phyloP scores from a whole-genome alignment of 768 basidiomycete species.

The Suillus americanus region DNA sequence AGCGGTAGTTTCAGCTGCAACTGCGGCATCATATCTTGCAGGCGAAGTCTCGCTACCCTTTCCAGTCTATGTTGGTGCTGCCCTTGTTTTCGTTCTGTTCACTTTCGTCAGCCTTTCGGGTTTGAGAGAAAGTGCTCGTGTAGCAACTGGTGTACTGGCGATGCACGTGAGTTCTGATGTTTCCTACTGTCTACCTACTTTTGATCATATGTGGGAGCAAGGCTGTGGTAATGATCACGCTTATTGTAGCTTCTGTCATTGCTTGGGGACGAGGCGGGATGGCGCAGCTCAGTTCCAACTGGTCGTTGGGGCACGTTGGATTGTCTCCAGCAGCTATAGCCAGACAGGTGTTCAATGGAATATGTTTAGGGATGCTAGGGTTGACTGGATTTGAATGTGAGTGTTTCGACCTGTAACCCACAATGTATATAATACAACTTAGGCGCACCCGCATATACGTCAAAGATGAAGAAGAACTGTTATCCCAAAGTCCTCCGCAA shows the following conservation, averaged over 20 bases:
- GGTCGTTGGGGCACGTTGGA: constrained; percentile 39
- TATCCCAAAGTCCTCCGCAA: constrained; percentile 66
- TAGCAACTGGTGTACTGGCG: constrained; percentile 55
- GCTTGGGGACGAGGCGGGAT: constrained; percentile 55
- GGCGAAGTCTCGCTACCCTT: constrained; percentile 64
- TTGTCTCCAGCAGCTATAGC: constrained; percentile 32
- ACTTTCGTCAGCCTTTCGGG: constrained; percentile 56
- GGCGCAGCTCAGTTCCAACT: constrained; percentile 51
- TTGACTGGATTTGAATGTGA: constrained; percentile 71
- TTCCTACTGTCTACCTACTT: constrained; percentile 1
- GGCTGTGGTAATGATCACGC: constrained; percentile 54
- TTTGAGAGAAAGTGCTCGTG: constrained; percentile 58
- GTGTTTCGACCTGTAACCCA: not conserved
- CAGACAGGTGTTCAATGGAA: constrained; percentile 59
- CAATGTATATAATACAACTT: constrained; percentile 11
- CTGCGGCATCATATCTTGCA: constrained; percentile 63
- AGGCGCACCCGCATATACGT: constrained; percentile 66
- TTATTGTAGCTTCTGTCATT: constrained; percentile 49
- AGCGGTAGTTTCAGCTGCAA: constrained; percentile 70
- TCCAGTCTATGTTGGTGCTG: constrained; percentile 48
- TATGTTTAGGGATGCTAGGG: constrained; percentile 71
- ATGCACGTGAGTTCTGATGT: constrained; percentile 50
- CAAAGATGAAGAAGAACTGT: constrained; percentile 53
- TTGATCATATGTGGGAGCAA: constrained; percentile 20
- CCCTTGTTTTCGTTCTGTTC: constrained; percentile 56